Evolutionary conservation across 2,329 filamentous ascomycete genomes (phyloP), one percentile per base, ranked within the genome.

Genomic region (Diaporthe helianthi): DNA sequence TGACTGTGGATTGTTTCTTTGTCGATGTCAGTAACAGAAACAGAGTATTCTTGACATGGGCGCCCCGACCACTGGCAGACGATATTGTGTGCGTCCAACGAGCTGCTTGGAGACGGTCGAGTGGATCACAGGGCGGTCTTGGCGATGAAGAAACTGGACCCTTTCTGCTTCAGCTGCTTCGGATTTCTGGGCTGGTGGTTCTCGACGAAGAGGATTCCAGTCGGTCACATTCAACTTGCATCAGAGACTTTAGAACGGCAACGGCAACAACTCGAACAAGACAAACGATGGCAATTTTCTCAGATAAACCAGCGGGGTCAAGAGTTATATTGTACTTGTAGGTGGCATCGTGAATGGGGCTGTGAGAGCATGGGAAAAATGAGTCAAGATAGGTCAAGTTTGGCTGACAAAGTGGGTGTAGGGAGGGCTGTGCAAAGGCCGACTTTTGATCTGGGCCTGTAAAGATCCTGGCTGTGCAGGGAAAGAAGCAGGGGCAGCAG

Each of bases 381-480:
- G 58, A 36, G 58, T 29, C 58, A 60, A 60, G 55, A 24, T 46
- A 60, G 55, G 55, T 46, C 55, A 12, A 46, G 58, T 49, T 10
- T 10, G 8, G 44, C 29, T 46, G 22, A 13, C 13, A 13, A 19
- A 24, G 58, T 63, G 58, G 58, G 17, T 63, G 29, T 31, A 10
- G n/a, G 33, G 44, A 63, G 58, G 58, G 58, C 58, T 63, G 58
- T 63, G 58, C 58, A 63, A 10, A 36, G 58, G 58, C 58, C 44
- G 26, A 63, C 41, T 49, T 63, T 49, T 63, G 58, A 36, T 46
- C 44, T 24, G 58, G 58, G 44, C 58, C 58, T 63, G 58, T 63
- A 29, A 36, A 36, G 58, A 49, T 36, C 41, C 58, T 6, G 58
- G 58, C 44, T 49, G 58, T 49, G 44, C 58, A 36, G 29, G 29